Evolutionary conservation across 192 early-diverging fungal species (phyloP).

Genomic region (Coemansia furcata): DNA sequence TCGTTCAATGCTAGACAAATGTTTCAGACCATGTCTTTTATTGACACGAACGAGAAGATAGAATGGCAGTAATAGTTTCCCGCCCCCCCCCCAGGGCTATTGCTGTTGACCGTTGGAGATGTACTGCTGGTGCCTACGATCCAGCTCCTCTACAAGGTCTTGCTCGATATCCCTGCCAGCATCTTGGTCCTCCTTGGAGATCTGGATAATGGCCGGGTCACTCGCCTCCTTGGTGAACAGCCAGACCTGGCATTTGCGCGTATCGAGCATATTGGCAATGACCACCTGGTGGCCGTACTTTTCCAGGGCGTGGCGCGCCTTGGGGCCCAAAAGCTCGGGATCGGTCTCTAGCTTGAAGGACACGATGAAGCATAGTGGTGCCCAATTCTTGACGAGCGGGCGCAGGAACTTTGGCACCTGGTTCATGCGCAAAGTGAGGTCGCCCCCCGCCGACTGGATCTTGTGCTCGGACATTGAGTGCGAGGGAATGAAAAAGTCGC

Average conservation of each 20-base stretch:
- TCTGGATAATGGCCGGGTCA: slow-evolving; percentile 15
- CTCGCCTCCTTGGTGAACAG: slow-evolving; percentile 38
- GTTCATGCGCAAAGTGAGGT: slow-evolving; percentile 83
- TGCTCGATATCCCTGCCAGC: slow-evolving; percentile 39
- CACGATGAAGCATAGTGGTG: slow-evolving; percentile 80
- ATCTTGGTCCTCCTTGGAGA: slow-evolving; percentile 21
- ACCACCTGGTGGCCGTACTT: slow-evolving; percentile 97
- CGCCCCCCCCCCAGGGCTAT: too few species aligned
- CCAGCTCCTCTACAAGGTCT: slow-evolving; percentile 36
- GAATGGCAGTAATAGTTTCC: neutral
- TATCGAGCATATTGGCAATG: slow-evolving; percentile 89
- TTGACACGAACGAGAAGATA: neutral
- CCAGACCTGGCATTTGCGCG: slow-evolving; percentile 82
- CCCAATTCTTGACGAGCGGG: slow-evolving; percentile 94
- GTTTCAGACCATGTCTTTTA: neutral
- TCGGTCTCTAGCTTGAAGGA: slow-evolving; percentile 99
- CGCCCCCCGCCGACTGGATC: slow-evolving; percentile 90
- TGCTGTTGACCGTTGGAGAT: neutral
- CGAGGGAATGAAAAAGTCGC: slow-evolving; percentile 97
- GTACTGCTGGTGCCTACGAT: slow-evolving; percentile 25
- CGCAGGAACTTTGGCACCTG: slow-evolving; percentile 96
- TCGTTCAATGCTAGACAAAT: neutral
- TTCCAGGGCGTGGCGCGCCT: slow-evolving; percentile 73
- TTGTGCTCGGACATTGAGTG: slow-evolving; percentile 95
- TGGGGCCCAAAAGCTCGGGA: slow-evolving; percentile 69